Base-by-base conservation (phyloP, 495 filamentous ascomycete species). In the Patellaria atrata region DNA sequence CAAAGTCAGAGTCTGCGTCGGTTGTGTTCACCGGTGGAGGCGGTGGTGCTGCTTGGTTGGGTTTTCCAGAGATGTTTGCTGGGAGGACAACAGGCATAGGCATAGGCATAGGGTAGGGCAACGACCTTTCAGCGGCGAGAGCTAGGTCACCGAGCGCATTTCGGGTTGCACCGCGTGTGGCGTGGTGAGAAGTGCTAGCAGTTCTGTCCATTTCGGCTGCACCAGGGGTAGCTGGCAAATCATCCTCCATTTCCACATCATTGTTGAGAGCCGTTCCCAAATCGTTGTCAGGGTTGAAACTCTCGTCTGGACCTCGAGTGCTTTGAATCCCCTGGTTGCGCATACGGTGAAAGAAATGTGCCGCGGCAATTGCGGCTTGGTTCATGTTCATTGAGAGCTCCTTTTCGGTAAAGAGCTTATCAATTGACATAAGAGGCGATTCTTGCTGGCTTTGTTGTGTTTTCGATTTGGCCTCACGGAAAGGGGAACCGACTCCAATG, bases 341-440 rank as follows among this genome's bases (percentile, higher is more conserved):
- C 16, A 53, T 47, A 26, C 50, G 46, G 21, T 48, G 45, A 33
- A 63, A 59, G 48, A 58, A 55, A 31, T 51, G 40, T 7, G 43
- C 38, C 1, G 60, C 50, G 1, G 59, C 57, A n/a, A 48, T 36
- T 11, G 56, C 45, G 10, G 60, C 60, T 12, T 50, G 52, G 25
- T 59, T 56, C 22, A 54, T 55, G 11, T 53, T 74, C 56, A 81
- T 65, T 19, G 71, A 67, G 9, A 94, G 72, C 56, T 96, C 87
- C 59, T 87, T 93, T 41, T 94, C 85, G 0, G 82, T 92, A 50
- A 96, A 94, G 16, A 96, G 72, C 38, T 83, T 80, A 33, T 92
- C 77, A 39, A 96, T 74, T 28, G 77, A 82, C 56, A 84, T 89
- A 1, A 51, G 47, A 0, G 56, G 43, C 8, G 57, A 52, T 45